A percentile compares a stretch with the other conserved stretches of the same genome.
These are phyloP conservation scores for Guadua angustifolia DNA, from an alignment of 176 grass and related monocot species.

Conservation along the genomic window DNA sequence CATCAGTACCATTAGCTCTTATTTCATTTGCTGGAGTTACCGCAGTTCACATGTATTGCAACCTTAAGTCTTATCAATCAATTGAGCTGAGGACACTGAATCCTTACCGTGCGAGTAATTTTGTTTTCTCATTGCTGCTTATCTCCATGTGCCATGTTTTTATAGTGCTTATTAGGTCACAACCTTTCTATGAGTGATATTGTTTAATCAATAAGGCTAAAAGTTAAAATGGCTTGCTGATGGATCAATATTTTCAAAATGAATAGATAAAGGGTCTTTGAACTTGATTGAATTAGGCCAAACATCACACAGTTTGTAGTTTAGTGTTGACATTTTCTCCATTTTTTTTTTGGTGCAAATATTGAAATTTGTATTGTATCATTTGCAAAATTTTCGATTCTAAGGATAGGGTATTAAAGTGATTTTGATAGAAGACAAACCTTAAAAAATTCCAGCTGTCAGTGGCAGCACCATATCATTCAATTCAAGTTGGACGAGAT, in stretches of 20 bases:
- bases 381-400: neutral
- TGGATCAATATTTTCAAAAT: neutral
- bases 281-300: neutral
- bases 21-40: conserved; percentile 80
- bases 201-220: neutral
- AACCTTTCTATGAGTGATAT: conserved; percentile 23
- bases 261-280: neutral
- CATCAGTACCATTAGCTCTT: conserved; percentile 90
- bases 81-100: conserved; percentile 94
- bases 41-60: conserved; percentile 97
- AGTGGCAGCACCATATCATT: conserved; percentile 14
- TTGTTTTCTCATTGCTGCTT: conserved; percentile 36
- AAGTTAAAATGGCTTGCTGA: neutral
- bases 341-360: neutral
- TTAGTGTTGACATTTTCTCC: neutral
- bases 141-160: conserved; percentile 30
- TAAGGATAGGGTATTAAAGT: neutral
- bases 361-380: neutral
- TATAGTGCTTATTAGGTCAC: neutral
- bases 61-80: conserved; percentile 93
- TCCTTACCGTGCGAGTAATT: conserved; percentile 94
- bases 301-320: neutral
- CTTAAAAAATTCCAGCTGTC: neutral
- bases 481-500: neutral
- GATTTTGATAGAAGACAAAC: conserved; percentile 21